These are phyloP conservation scores for Tricholoma bakamatsutake DNA, from an alignment of 768 basidiomycete genomes.

Conservation along the genomic window DNA sequence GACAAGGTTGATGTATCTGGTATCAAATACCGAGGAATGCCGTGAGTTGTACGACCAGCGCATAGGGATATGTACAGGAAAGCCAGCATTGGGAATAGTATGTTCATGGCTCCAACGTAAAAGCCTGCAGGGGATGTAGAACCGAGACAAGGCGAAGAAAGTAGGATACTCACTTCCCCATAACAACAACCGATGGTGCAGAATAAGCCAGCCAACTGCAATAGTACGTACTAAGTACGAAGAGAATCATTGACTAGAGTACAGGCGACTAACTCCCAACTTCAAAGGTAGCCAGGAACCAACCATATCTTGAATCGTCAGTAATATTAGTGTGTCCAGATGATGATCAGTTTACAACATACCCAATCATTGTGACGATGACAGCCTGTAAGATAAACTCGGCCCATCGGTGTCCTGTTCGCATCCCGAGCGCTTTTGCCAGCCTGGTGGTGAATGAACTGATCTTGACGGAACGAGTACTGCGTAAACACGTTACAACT, in stretches of 20 bases:
- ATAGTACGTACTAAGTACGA: background rate
- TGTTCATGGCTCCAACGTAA: slow-evolving; percentile 25
- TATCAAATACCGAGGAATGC: slow-evolving; percentile 21
- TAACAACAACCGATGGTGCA: slow-evolving; percentile 12
- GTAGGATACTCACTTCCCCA: slow-evolving; percentile 17
- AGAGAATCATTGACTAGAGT: background rate
- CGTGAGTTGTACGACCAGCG: slow-evolving; percentile 28
- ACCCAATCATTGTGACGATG: slow-evolving; percentile 22
- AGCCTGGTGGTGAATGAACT: too few species aligned
- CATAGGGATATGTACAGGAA: slow-evolving; percentile 30
- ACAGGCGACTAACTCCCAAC: slow-evolving; percentile 22
- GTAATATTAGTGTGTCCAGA: background rate
- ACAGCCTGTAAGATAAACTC: slow-evolving; percentile 18
- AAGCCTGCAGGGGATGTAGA: slow-evolving; percentile 15
- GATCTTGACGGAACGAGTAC: too few species aligned
- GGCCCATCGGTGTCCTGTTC: slow-evolving; percentile 3
- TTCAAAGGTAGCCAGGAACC: slow-evolving; percentile 27
- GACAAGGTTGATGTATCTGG: slow-evolving; percentile 27
- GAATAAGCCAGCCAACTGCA: slow-evolving; percentile 27
- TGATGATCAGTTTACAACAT: slow-evolving; percentile 1
- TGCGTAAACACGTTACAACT: background rate
- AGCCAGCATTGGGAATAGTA: slow-evolving; percentile 20
- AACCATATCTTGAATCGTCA: slow-evolving; percentile 22
- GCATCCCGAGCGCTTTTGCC: background rate
- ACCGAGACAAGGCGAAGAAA: background rate